phyloP scores from a whole-genome alignment of 768 basidiomycete species.

The Rhodotorula paludigena region DNA sequence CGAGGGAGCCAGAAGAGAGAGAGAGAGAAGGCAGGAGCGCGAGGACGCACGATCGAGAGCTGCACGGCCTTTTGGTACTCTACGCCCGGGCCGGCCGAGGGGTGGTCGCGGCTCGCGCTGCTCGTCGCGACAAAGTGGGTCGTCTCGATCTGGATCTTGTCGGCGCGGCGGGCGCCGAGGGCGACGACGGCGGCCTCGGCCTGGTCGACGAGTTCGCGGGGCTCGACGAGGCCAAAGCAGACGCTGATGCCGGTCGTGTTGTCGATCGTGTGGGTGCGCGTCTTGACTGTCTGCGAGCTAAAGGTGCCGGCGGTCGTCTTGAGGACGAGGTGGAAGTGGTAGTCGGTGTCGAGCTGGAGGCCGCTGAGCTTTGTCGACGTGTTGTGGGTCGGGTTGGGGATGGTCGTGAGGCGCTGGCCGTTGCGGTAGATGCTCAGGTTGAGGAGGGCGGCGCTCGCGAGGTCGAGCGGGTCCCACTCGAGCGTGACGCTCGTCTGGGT shows the following conservation, averaged over 20 bases:
- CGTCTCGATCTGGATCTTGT: constrained; percentile 63
- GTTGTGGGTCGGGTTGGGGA: constrained; percentile 73
- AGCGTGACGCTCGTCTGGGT: constrained; percentile 93
- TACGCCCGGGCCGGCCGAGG: constrained; percentile 59
- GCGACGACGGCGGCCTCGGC: constrained; percentile 71
- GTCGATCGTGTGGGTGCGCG: constrained; percentile 86
- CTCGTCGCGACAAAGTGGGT: constrained; percentile 44
- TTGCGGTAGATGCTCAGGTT: constrained; percentile 91
- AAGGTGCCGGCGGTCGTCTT: constrained; percentile 88
- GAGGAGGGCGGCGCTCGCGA: constrained; percentile 79
- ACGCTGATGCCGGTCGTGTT: constrained; percentile 93
- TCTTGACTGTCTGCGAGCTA: constrained; percentile 73
- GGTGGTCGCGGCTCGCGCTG: constrained; percentile 7
- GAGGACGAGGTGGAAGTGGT: constrained; percentile 88
- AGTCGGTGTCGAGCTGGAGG: constrained; percentile 56
- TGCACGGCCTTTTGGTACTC: constrained; percentile 94
- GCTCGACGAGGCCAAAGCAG: constrained; percentile 84
- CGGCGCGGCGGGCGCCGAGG: constrained; percentile 85
- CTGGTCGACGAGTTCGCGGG: constrained; percentile 68
- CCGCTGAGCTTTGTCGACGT: constrained; percentile 59
- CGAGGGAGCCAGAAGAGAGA: not conserved
- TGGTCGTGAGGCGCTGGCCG: constrained; percentile 75
- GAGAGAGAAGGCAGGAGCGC: not conserved
- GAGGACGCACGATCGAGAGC: constrained; percentile 61
- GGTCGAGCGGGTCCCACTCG: constrained; percentile 82